Percentiles rank a stretch among this genome's conserved stretches.
Evolutionary conservation across 306 rosid species (phyloP).

Genomic region (Alnus rubra): DNA sequence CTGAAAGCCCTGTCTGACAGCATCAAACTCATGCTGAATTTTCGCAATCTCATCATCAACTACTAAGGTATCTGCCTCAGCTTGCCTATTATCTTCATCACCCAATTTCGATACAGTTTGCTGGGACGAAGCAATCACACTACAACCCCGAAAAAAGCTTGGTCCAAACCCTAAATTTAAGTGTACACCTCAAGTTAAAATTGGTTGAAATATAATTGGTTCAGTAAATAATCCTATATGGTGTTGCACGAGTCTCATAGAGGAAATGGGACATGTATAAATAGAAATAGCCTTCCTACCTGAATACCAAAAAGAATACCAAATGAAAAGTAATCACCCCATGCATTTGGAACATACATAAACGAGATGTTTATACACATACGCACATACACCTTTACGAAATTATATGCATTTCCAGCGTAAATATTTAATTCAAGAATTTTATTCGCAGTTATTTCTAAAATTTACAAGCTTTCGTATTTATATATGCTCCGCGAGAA

Average conservation of each 20-base stretch:
- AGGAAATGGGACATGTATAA: neutral
- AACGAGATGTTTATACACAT: neutral
- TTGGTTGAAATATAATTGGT: neutral
- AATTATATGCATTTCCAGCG: neutral
- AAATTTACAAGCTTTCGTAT: neutral
- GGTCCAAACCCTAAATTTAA: slow-evolving; percentile 47
- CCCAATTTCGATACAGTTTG: slow-evolving; percentile 26
- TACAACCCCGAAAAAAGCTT: slow-evolving; percentile 42
- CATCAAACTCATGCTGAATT: slow-evolving; percentile 65
- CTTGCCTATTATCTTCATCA: slow-evolving; percentile 5
- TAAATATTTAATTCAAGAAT: neutral
- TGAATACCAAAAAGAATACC: neutral
- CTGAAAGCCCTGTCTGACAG: slow-evolving; percentile 62
- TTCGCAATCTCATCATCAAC: slow-evolving; percentile 46
- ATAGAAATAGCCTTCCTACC: neutral
- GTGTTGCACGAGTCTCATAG: neutral
- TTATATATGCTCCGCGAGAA: neutral
- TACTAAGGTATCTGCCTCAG: slow-evolving; percentile 16
- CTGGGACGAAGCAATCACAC: slow-evolving; percentile 31
- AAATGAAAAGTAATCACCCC: neutral
- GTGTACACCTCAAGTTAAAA: slow-evolving; percentile 6
- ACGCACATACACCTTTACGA: neutral
- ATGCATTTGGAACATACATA: neutral
- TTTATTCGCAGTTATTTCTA: neutral
- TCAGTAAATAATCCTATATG: no score